A percentile compares a stretch with the other conserved stretches of the same genome.
Conservation (phyloP, 176 grass and related monocot genomes). For the Calamus simplicifolius region DNA sequence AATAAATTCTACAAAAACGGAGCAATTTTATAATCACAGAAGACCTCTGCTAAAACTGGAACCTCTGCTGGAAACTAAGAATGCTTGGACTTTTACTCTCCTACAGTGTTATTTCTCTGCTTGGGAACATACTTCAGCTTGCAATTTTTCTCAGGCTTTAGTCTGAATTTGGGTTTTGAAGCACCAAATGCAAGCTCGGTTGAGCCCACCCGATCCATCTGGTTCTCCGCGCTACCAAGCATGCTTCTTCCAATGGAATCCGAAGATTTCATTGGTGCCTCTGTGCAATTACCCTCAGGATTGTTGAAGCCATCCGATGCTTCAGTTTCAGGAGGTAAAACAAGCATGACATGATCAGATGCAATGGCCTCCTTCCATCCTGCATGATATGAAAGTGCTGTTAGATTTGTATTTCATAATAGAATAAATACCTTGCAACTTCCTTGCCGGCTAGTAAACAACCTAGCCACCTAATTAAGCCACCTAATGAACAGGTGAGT, state of each 20-base stretch:
- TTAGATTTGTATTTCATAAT: background rate
- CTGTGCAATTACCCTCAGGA: background rate
- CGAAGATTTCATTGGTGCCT: background rate
- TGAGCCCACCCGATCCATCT: background rate
- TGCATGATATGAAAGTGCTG: constrained; percentile 21
- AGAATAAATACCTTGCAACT: too few species aligned
- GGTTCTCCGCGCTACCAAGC: constrained; percentile 7
- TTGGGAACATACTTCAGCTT: constrained; percentile 11
- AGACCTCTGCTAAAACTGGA: constrained; percentile 24
- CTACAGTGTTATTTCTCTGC: constrained; percentile 11
- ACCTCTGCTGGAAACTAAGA: constrained; percentile 4
- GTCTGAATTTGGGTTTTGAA: constrained; percentile 20
- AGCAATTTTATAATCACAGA: constrained; percentile 4
- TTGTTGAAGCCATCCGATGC: background rate
- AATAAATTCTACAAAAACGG: too few species aligned
- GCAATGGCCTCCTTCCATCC: constrained; percentile 69
- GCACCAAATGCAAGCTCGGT: background rate
- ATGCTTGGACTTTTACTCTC: background rate
- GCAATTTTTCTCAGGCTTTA: constrained; percentile 11
- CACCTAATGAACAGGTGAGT: too few species aligned
- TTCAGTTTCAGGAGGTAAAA: constrained; percentile 40
- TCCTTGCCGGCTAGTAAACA: too few species aligned
- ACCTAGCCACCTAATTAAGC: too few species aligned
- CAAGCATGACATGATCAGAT: constrained; percentile 55
- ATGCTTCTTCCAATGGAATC: constrained; percentile 2